phyloP scores from a whole-genome alignment of 164 flowering plant genomes.

The Houttuynia cordata region DNA sequence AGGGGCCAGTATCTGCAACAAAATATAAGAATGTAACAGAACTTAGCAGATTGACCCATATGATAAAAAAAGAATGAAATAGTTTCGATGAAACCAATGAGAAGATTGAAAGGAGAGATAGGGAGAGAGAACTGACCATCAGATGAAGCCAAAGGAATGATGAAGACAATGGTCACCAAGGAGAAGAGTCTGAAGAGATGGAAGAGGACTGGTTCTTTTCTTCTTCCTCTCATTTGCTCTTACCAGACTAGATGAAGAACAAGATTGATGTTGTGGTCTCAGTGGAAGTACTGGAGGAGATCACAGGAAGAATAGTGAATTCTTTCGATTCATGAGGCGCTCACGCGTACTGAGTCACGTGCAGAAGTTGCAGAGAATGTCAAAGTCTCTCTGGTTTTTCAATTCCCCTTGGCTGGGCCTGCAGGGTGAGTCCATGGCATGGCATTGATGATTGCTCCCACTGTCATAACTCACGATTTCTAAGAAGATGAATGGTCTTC shows the following conservation, averaged over 20 bases:
- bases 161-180: conserved; percentile 4
- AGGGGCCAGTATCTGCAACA: background rate
- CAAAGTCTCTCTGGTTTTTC: background rate
- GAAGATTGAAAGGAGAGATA: conserved; percentile 6
- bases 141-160: conserved; percentile 7
- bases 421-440: background rate
- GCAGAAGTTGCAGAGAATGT: background rate
- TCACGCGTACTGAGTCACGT: conserved; percentile 9
- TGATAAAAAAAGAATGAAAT: background rate
- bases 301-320: conserved; percentile 13
- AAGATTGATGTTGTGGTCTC: background rate
- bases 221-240: conserved; percentile 7
- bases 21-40: background rate
- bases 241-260: background rate
- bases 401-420: background rate
- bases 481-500: background rate
- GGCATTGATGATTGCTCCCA: background rate
- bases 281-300: conserved; percentile 1
- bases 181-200: background rate
- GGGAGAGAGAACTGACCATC: conserved; percentile 8
- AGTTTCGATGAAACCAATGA: background rate
- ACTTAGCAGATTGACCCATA: background rate
- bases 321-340: background rate
- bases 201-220: background rate
- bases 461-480: background rate